Conservation (phyloP, 257 asterid genomes). For the Nicotiana tomentosiformis region DNA sequence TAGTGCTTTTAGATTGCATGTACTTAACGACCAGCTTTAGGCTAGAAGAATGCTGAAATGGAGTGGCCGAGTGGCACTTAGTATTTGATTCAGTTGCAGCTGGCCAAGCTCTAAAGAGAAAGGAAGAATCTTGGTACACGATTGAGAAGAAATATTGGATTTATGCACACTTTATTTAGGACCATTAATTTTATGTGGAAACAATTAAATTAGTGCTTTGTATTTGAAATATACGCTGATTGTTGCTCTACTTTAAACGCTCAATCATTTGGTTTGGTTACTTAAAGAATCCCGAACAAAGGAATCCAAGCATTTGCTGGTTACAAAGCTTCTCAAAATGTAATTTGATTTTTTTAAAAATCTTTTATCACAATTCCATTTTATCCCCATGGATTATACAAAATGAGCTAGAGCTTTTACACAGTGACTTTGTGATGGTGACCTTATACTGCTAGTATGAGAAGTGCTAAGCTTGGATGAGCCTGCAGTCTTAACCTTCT, state of each 20-base stretch:
- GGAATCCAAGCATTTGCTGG: neutral
- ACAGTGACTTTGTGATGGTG: neutral
- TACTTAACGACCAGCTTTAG: neutral
- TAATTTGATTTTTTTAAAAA: neutral
- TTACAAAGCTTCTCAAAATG: neutral
- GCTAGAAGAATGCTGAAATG: neutral
- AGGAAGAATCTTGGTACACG: neutral
- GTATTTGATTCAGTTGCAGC: neutral
- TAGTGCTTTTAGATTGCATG: neutral
- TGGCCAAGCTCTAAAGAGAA: neutral
- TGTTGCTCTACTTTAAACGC: neutral
- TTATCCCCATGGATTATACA: neutral
- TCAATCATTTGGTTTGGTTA: neutral
- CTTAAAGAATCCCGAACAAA: neutral
- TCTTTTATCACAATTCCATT: neutral
- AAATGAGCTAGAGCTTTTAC: neutral
- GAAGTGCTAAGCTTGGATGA: constrained; percentile 1
- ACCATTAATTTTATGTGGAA: neutral
- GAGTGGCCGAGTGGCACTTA: neutral
- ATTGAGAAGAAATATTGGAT: neutral
- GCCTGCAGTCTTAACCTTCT: neutral
- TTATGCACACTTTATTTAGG: neutral
- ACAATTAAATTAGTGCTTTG: neutral
- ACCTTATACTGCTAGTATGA: neutral
- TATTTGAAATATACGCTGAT: neutral